Base-by-base conservation (phyloP, 352 stramenopile genomes). In the Globisporangium splendens region DNA sequence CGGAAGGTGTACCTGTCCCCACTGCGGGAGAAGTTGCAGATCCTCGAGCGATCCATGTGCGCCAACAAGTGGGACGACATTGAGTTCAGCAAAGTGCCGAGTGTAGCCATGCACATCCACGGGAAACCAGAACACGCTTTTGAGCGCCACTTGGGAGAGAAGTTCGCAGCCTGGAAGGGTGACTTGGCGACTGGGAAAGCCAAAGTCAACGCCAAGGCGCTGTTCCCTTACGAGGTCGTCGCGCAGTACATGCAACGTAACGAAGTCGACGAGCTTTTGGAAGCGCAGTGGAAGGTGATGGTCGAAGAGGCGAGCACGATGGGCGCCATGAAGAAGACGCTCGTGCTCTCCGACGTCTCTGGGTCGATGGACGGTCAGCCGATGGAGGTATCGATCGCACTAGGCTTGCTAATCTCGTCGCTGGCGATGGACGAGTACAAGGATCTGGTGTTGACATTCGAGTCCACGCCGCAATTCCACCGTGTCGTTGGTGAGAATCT, bases 391-490 rank as follows among this genome's bases (percentile, higher is more conserved):
- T 82, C 70, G 24, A 77, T 79, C 46, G 70, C 72, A 0, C 46
- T 80, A 4, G 75, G 70, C 1, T 44, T 86, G 33, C 47, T 81
- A 2, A 51, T 86, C 3, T 83, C 75, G 8, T 63, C 63, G 53
- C 54, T 86, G 13, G 73, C 63, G 11, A 54, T 47, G 1, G 73
- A 81, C 53, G 70, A 68, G 55, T 83, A 73, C 69, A 81, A 81
- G 46, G 64, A 79, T 43, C 62, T 82, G n/a, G 73, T 86, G 47
- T 63, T 86, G 4, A 79, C 75, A 21, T 86, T 83, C 61, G 71
- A 86, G 62, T 57, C 59, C 6, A 54, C 13, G 1, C 69, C 75
- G 0, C 43, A 53, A 18, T 83, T 86, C 56, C 68, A 79, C 54
- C 57, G 78, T 38, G 66, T 81, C 4, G 57, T 57, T 28, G 73